Base-by-base conservation (phyloP, 805 yeast species). In the Lachancea sp. region DNA sequence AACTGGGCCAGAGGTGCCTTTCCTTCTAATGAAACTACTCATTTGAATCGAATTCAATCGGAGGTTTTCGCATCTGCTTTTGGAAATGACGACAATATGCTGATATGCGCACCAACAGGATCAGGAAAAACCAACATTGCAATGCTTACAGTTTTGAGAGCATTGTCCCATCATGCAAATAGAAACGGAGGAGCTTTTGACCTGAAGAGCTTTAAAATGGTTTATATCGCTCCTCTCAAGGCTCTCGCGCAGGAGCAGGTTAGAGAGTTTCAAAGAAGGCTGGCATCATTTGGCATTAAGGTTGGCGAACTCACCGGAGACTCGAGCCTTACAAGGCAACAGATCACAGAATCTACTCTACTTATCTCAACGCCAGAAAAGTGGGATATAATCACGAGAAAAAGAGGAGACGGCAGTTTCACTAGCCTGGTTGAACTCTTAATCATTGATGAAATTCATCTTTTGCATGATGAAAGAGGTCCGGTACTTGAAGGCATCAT, bases 71-170 rank as follows among this genome's bases (percentile, higher is more conserved):
- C 92, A 1, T 56, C 68, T n/a, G 96, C 95, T 0, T 85, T 90
- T 48, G 54, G 70, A 3, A 64, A 74, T 1, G 92, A 85, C 54
- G 70, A 71, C 4, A 90, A 89, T 52, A 58, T 92, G 29, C 65
- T 90, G 13, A 67, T 90, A 50, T 90, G 97, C 71, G 97, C 98
- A 1, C 98, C 98, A 5, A 90, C 98, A 0, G 98, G 98, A 67
- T 96, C 96, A 2, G 98, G 98, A 66, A 90, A 90, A 59, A 90
- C 98, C 17, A 92, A 92, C 58, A 96, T 92, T 21, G 99, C 99
- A 0, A 76, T 92, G 80, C 63, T 92, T 34, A 69, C 96, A 0
- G 71, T 85, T 4, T 65, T 89, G n/a, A 64, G 81, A 36, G 68
- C 83, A 0, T 56, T 89, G 16, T 64, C 75, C 0, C 71, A 79